Conservation (phyloP, 192 early-diverging fungal species). For the Entophlyctis luteolus region DNA sequence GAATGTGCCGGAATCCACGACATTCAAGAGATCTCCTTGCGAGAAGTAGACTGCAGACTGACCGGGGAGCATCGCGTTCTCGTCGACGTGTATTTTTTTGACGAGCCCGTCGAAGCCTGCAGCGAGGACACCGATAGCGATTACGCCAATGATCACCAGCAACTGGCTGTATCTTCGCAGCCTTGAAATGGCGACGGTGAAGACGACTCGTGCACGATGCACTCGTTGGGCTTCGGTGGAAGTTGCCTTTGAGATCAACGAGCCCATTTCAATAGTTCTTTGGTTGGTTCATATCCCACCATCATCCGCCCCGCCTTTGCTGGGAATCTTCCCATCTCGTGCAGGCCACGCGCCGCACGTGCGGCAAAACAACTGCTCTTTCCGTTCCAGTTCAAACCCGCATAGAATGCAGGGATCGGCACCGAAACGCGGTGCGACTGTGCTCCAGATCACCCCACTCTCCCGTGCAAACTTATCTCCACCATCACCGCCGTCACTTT, state of each 20-base stretch:
- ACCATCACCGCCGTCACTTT: neutral
- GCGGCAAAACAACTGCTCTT: constrained; percentile 57
- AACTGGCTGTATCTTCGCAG: neutral
- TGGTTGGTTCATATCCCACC: no score
- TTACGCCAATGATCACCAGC: neutral
- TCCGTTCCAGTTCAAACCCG: constrained; percentile 52
- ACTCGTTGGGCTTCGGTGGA: constrained; percentile 15
- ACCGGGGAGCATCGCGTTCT: constrained; percentile 50
- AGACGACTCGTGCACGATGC: neutral
- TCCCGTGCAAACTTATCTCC: constrained; percentile 6
- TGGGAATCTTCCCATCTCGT: constrained; percentile 18
- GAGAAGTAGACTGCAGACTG: constrained; percentile 26
- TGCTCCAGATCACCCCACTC: neutral
- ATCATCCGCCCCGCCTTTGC: constrained; percentile 23
- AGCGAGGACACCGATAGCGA: neutral
- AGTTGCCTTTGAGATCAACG: constrained; percentile 5
- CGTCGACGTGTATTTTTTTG: constrained; percentile 32
- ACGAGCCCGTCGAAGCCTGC: neutral
- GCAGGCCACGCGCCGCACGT: constrained; percentile 66
- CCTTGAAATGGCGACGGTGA: neutral
- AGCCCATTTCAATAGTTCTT: no score
- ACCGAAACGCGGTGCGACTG: constrained; percentile 33
- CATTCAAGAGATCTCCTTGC: neutral
- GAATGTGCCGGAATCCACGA: neutral
- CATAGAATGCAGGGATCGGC: constrained; percentile 59